These are phyloP conservation scores for Alternaria ventricosa DNA, from an alignment of 2,329 filamentous ascomycete genomes.

Conservation along the genomic window DNA sequence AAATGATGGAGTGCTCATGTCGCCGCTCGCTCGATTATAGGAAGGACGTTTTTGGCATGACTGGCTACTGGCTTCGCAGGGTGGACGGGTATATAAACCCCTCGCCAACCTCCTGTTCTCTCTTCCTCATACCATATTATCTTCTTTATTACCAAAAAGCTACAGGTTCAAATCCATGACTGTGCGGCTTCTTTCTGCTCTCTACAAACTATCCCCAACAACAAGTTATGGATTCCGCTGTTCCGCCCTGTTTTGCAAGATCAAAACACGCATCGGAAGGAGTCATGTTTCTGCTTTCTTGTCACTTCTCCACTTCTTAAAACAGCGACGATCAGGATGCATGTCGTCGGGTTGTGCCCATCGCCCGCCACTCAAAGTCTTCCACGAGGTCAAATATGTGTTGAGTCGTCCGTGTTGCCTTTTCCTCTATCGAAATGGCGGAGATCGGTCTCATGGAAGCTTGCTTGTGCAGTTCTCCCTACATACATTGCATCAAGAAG, in stretches of 20 bases:
- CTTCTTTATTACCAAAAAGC: not conserved
- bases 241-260: not conserved
- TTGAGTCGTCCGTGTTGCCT: no score
- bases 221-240: not conserved
- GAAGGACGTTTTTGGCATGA: not conserved
- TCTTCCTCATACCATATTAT: not conserved
- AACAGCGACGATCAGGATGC: no score
- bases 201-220: no score
- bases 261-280: accelerated
- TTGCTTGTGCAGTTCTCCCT: no score
- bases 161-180: accelerated
- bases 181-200: not conserved
- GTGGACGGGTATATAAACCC: not conserved
- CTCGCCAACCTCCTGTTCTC: not conserved
- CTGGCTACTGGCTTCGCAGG: not conserved
- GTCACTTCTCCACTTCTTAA: no score
- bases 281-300: no score
- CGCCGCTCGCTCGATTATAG: not conserved
- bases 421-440: no score
- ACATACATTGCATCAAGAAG: no score
- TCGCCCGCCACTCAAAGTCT: no score
- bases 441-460: no score
- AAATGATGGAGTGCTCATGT: not conserved
- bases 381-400: no score
- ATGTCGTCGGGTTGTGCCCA: no score